These are phyloP conservation scores for Apiospora kogelbergensis DNA, from an alignment of 2,329 filamentous ascomycete species.

Conservation along the genomic window DNA sequence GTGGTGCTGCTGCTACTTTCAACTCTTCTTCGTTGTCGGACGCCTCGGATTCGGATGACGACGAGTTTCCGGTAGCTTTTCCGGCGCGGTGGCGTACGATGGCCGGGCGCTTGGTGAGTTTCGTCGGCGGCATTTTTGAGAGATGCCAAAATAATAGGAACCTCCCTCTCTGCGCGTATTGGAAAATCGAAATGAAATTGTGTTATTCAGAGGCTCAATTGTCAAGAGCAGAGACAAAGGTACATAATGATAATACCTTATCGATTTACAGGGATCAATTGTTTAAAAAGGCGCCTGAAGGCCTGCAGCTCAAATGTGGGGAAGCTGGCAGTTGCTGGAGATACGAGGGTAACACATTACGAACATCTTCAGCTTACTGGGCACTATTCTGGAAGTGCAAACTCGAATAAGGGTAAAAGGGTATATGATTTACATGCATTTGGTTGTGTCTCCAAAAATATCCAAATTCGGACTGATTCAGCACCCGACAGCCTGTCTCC, in stretches of 20 bases:
- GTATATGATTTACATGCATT: neutral
- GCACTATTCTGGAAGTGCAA: too few relatives aligned
- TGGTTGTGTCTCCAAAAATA: neutral
- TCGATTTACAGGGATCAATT: constrained; percentile 1
- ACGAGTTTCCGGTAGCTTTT: constrained; percentile 63
- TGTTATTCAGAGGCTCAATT: neutral
- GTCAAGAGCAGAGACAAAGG: neutral
- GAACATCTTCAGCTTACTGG: neutral
- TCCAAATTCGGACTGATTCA: neutral
- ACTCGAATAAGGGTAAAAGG: neutral
- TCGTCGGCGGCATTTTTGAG: constrained; percentile 49
- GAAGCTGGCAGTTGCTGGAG: neutral
- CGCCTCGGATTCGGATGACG: constrained; percentile 47
- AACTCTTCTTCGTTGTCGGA: constrained; percentile 39
- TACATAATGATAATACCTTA: constrained; percentile 1
- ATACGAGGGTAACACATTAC: neutral
- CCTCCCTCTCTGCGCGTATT: neutral
- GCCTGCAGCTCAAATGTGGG: neutral
- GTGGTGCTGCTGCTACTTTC: constrained; percentile 31
- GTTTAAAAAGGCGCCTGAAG: neutral
- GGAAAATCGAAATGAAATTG: neutral
- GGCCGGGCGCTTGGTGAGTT: constrained; percentile 3
- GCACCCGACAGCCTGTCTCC: neutral
- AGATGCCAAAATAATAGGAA: neutral
- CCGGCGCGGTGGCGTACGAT: constrained; percentile 74